These are phyloP conservation scores for Croton laevigatus DNA, from an alignment of 441 rosid genomes.

Conservation along the genomic window DNA sequence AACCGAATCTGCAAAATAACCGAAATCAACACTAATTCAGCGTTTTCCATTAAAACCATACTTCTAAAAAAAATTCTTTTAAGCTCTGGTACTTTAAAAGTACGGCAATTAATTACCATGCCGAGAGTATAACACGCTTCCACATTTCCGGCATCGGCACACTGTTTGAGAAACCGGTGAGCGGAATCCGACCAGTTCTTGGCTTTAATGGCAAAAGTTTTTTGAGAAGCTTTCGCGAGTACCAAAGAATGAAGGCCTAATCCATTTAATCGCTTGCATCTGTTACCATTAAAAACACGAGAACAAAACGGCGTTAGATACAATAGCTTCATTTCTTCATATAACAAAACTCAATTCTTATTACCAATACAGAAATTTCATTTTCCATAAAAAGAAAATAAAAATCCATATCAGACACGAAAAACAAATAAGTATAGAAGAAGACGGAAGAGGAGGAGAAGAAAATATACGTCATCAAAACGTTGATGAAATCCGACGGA, in stretches of 20 bases:
- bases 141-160: slow-evolving; percentile 77
- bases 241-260: slow-evolving; percentile 52
- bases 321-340: background rate
- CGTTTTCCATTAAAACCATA: background rate
- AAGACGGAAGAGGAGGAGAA: background rate
- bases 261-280: slow-evolving; percentile 75
- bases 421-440: background rate
- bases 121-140: slow-evolving; percentile 92
- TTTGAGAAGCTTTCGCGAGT: slow-evolving; percentile 55
- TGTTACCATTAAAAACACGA: slow-evolving; percentile 25
- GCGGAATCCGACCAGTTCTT: slow-evolving; percentile 71
- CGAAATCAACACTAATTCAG: background rate
- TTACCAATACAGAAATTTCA: background rate
- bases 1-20: slow-evolving; percentile 65
- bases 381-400: background rate
- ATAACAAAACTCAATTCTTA: background rate
- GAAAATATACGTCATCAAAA: slow-evolving; percentile 57
- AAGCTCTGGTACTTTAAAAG: background rate
- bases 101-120: slow-evolving; percentile 44
- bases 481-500: slow-evolving; percentile 76
- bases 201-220: slow-evolving; percentile 58
- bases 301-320: background rate
- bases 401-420: background rate
- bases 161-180: slow-evolving; percentile 68
- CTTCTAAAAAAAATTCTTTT: background rate